Evolutionary conservation across 1,284 basidiomycete genomes (phyloP).

Genomic region (Ceratobasidium sp.): DNA sequence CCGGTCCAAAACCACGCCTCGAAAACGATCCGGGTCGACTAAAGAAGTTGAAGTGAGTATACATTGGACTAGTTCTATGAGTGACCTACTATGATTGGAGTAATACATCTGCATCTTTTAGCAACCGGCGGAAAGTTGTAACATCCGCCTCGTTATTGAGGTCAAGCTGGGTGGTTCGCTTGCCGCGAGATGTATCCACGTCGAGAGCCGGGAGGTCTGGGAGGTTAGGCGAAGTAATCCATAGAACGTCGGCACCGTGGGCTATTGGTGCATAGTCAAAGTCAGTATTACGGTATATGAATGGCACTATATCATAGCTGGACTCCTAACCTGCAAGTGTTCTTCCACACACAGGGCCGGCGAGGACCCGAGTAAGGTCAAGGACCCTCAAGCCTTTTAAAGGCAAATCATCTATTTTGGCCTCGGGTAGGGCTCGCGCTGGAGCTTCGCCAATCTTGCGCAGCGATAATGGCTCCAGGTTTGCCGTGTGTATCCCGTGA

Average conservation of each 20-base stretch:
- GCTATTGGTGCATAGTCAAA: slow-evolving; percentile 49
- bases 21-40: slow-evolving; percentile 60
- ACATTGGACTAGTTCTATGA: neutral
- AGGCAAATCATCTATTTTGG: slow-evolving; percentile 48
- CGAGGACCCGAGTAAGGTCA: slow-evolving; percentile 66
- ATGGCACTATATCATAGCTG: too few species aligned
- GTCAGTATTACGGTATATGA: too few species aligned
- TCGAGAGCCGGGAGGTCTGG: slow-evolving; percentile 64
- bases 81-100: slow-evolving; percentile 62
- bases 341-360: slow-evolving; percentile 64
- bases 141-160: slow-evolving; percentile 52
- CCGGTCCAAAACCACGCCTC: slow-evolving; percentile 59
- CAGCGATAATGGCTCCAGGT: slow-evolving; percentile 56
- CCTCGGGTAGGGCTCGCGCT: slow-evolving; percentile 44
- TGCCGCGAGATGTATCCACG: slow-evolving; percentile 68
- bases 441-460: slow-evolving; percentile 60
- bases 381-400: slow-evolving; percentile 62
- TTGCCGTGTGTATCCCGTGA: slow-evolving; percentile 55
- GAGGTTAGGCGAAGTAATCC: slow-evolving; percentile 63
- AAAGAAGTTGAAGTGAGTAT: neutral
- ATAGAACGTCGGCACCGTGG: slow-evolving; percentile 67
- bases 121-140: slow-evolving; percentile 52
- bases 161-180: slow-evolving; percentile 69
- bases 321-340: slow-evolving; percentile 64
- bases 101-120: slow-evolving; percentile 63